phyloP scores from a whole-genome alignment of 768 basidiomycete species.

The Serpula lacrymans region DNA sequence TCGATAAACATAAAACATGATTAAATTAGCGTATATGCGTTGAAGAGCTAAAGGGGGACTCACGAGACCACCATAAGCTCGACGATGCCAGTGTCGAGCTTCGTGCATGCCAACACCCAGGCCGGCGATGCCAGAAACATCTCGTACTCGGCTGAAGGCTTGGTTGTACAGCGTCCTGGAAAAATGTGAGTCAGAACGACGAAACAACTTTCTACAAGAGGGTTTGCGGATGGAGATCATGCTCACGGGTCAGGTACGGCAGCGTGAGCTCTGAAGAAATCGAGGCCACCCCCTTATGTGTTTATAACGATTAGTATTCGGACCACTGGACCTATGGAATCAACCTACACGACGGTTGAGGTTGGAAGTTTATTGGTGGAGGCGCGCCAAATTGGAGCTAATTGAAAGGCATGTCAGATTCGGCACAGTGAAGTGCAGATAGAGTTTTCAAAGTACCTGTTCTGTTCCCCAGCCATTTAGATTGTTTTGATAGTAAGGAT shows the following conservation, averaged over 20 bases:
- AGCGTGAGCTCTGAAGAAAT: slow-evolving; percentile 65
- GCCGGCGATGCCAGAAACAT: slow-evolving; percentile 7
- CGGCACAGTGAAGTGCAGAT: slow-evolving; percentile 2
- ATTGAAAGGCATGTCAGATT: background rate
- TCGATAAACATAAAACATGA: slow-evolving; percentile 19
- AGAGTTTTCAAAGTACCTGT: slow-evolving; percentile 25
- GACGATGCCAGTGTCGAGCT: slow-evolving; percentile 62
- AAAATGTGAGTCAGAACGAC: background rate
- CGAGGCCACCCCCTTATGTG: slow-evolving; percentile 53
- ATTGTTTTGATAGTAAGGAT: slow-evolving; percentile 40
- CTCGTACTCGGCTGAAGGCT: slow-evolving; percentile 25
- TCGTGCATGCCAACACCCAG: slow-evolving; percentile 55
- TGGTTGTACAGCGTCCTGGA: slow-evolving; percentile 34
- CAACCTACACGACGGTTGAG: slow-evolving; percentile 52
- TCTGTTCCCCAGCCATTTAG: slow-evolving; percentile 49
- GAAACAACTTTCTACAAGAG: background rate
- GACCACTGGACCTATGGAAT: slow-evolving; percentile 25
- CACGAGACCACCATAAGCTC: slow-evolving; percentile 62
- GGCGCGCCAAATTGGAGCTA: slow-evolving; percentile 33
- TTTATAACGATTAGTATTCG: slow-evolving; percentile 38
- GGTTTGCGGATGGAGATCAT: slow-evolving; percentile 14
- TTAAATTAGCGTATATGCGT: background rate
- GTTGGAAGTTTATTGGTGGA: slow-evolving; percentile 32
- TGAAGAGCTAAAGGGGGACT: slow-evolving; percentile 14
- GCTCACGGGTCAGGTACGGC: slow-evolving; percentile 55